Evolutionary conservation across 225 moss, liverwort and hornwort species (phyloP).

Genomic region (Marchantia paleacea): DNA sequence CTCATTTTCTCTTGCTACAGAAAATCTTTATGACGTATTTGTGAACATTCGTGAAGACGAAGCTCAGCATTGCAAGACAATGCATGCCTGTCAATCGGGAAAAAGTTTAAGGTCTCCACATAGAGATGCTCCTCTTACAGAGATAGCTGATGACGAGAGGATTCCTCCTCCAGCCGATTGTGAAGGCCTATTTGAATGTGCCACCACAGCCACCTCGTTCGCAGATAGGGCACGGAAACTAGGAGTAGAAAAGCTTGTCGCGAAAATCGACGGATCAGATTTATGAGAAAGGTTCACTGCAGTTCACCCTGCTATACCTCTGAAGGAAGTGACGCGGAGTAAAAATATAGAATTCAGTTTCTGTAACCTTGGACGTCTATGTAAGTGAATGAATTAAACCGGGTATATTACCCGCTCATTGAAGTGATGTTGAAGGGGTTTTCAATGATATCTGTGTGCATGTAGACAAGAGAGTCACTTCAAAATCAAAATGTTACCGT

Average conservation of each 20-base stretch:
- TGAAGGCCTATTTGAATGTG: slow-evolving; percentile 81
- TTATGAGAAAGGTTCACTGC: not conserved
- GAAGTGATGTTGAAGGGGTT: no score
- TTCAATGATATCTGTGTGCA: no score
- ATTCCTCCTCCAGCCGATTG: slow-evolving; percentile 65
- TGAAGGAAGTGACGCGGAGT: no score
- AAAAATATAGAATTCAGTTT: no score
- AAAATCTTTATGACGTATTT: slow-evolving; percentile 84
- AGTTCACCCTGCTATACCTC: not conserved
- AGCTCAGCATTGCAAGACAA: slow-evolving; percentile 89
- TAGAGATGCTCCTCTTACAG: slow-evolving; percentile 38
- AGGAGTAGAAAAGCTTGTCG: slow-evolving; percentile 31
- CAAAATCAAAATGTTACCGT: no score
- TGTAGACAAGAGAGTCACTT: no score
- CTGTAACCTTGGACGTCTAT: no score
- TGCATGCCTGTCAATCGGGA: slow-evolving; percentile 79
- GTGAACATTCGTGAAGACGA: slow-evolving; percentile 91
- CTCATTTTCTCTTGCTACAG: slow-evolving; percentile 23
- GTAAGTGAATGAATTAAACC: no score
- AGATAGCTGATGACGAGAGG: slow-evolving; percentile 32
- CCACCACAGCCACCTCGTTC: slow-evolving; percentile 66
- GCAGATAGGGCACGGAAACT: slow-evolving; percentile 58
- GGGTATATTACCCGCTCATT: no score
- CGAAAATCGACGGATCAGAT: slow-evolving; percentile 5
- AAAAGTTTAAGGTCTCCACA: slow-evolving; percentile 72